Evolutionary conservation across 441 rosid genomes (phyloP), one percentile per base, ranked within the genome.

Genomic region (Brassica balearica): DNA sequence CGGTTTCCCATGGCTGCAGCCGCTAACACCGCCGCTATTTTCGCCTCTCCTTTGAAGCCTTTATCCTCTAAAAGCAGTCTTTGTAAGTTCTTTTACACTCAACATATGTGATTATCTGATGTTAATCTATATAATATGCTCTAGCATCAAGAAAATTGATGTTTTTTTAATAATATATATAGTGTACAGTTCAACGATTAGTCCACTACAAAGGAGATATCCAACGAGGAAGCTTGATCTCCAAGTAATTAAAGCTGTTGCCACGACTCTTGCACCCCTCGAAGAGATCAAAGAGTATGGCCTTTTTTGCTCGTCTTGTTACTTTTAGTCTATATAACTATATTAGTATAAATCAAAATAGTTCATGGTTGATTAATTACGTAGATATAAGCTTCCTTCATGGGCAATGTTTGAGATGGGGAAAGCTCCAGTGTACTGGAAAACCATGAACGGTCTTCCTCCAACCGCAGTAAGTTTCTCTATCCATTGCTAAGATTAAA

Each of bases 361-460:
- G 5, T 14, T 74, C 19, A 55, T 69, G 46, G 12, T 64, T 75
- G 62, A 17, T 63, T 34, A 36, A n/a, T 67, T 34, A 0, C 34
- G 23, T 83, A 95, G 99, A 75, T 87, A 67, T 73, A 59, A 62
- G 65, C 96, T 91, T 65, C 95, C 99, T 56, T 86, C 91, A 55
- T 95, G 99, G 99, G 93, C 97, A 2, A 84, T 77, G 91, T 95
- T 95, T 25, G 98, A 95, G 82, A 86, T 91, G 19, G 99, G 99
- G 64, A 90, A 66, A 61, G 87, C 91, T 75, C 92, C 99, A 1
- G 94, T 95, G 2, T 95, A 73, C 74, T 95, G 99, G 98, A 95
- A 95, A 85, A 95, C 98, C 80, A 88, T 86, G 91, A 93, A 93
- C 20, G 98, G 98, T 71, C 96, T 95, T 83, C 96, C 96, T 81